Evolutionary conservation across 176 grass and related monocot genomes (phyloP).

Genomic region (Carex cristatella): DNA sequence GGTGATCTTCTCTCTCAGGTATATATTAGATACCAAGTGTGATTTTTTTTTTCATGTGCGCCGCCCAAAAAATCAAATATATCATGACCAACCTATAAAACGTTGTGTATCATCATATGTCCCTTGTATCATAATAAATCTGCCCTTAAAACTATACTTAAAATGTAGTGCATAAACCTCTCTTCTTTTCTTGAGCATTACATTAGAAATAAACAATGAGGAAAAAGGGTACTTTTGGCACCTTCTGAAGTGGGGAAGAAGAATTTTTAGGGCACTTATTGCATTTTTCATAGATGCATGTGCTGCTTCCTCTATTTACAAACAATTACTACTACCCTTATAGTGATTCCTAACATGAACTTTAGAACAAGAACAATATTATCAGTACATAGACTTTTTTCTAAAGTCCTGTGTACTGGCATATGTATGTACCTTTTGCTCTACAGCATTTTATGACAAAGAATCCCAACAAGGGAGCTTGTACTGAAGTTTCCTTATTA

Average conservation of each 20-base stretch:
- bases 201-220: not conserved
- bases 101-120: not conserved
- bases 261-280: not conserved
- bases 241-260: not conserved
- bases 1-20: conserved; percentile 59
- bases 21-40: not conserved
- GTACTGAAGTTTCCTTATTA: not conserved
- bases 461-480: not conserved
- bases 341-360: not conserved
- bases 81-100: not conserved
- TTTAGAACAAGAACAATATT: not conserved
- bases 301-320: not conserved
- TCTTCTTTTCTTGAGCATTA: not conserved
- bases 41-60: not conserved
- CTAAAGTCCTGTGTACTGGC: not conserved
- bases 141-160: not conserved
- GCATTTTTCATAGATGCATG: not conserved
- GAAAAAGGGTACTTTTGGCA: not conserved
- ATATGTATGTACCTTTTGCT: not conserved
- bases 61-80: not conserved
- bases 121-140: not conserved
- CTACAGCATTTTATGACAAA: not conserved
- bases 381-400: not conserved
- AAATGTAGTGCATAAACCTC: not conserved
- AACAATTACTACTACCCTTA: not conserved